A percentile compares a stretch with the other conserved stretches of the same genome.
phyloP scores from a whole-genome alignment of 768 basidiomycete species.

The Cystobasidiopsis lactophilus region DNA sequence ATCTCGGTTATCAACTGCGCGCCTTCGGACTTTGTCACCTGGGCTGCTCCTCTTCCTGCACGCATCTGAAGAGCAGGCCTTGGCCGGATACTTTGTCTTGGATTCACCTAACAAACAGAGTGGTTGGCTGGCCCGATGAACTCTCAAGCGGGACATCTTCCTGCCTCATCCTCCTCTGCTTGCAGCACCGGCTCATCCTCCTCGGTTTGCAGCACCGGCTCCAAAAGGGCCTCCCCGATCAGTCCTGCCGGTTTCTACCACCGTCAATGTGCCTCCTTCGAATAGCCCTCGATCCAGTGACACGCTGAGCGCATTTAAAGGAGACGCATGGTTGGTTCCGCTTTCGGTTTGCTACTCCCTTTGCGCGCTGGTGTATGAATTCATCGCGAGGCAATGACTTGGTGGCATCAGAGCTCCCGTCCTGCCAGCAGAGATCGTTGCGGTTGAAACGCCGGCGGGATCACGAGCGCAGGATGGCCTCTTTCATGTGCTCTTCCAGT shows the following conservation, averaged over 20 bases:
- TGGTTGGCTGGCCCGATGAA: constrained; percentile 32
- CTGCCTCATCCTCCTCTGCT: constrained; percentile 75
- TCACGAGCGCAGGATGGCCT: too few species aligned
- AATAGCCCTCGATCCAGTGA: too few species aligned
- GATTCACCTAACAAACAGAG: constrained; percentile 3
- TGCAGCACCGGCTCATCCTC: too few species aligned
- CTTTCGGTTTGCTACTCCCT: too few species aligned
- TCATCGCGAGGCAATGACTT: too few species aligned
- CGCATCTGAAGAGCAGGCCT: constrained; percentile 66
- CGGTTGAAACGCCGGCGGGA: too few species aligned
- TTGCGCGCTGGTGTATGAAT: too few species aligned
- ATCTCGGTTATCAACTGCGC: constrained; percentile 94
- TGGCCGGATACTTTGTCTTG: constrained; percentile 48
- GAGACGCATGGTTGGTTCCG: too few species aligned
- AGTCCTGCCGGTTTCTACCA: constrained; percentile 75
- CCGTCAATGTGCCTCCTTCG: constrained; percentile 81
- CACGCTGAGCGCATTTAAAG: too few species aligned
- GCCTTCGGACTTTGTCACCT: constrained; percentile 94
- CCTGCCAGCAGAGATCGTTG: too few species aligned
- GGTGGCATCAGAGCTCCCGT: too few species aligned
- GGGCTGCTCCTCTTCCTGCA: constrained; percentile 67
- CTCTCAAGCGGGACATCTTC: constrained; percentile 69
- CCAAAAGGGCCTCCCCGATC: constrained; percentile 85
- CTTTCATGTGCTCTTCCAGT: too few species aligned
- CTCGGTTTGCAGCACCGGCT: constrained; percentile 79